Conservation (phyloP, 2,329 filamentous ascomycete genomes). For the Lasiodiplodia gonubiensis region DNA sequence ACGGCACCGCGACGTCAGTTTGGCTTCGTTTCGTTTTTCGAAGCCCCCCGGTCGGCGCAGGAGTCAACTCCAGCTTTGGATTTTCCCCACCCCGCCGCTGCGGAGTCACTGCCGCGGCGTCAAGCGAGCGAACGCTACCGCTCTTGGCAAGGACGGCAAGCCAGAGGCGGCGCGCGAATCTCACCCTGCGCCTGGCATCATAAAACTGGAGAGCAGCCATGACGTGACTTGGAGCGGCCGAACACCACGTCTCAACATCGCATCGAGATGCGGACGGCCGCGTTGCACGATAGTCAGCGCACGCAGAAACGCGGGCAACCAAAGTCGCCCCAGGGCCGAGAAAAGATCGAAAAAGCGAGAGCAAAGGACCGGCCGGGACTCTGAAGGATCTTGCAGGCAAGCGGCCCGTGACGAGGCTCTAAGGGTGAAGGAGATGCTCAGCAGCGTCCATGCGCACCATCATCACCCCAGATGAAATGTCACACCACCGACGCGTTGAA, state of each 20-base stretch:
- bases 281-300: conserved; percentile 18
- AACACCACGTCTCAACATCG: conserved; percentile 20
- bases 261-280: conserved; percentile 8
- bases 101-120: neutral
- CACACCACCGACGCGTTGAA: conserved; percentile 13
- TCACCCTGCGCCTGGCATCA: neutral
- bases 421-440: neutral
- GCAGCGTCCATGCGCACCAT: conserved; percentile 20
- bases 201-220: neutral
- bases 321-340: neutral
- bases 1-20: conserved; percentile 22
- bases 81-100: conserved; percentile 12
- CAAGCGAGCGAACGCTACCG: conserved; percentile 4
- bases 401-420: neutral
- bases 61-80: neutral
- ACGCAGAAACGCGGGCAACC: conserved; percentile 1
- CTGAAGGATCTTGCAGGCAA: neutral
- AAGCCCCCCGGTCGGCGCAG: neutral
- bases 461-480: conserved; percentile 22
- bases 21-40: neutral
- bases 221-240: conserved; percentile 1
- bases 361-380: neutral
- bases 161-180: neutral
- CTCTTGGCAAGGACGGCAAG: neutral
- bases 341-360: neutral